phyloP scores from a whole-genome alignment of 768 basidiomycete genomes.

The Hygrocybe coccinea region DNA sequence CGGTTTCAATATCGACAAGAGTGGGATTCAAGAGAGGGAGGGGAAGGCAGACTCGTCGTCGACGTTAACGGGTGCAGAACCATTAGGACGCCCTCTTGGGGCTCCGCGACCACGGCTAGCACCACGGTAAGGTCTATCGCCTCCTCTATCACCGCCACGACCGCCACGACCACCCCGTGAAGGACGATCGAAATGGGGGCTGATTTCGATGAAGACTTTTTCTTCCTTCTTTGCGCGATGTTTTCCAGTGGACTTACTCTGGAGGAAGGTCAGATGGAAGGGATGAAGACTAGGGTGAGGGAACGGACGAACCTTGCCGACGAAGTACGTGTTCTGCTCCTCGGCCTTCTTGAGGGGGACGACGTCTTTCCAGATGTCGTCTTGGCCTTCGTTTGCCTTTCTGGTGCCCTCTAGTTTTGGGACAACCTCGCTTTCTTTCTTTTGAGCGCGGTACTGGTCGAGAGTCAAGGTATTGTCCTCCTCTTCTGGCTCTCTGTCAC shows the following conservation, averaged over 20 bases:
- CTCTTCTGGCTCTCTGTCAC: constrained; percentile 59
- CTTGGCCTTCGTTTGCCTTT: constrained; percentile 77
- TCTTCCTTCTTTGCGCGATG: constrained; percentile 76
- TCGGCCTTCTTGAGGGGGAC: constrained; percentile 62
- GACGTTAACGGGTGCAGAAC: constrained; percentile 53
- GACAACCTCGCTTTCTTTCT: constrained; percentile 59
- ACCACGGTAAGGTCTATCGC: constrained; percentile 41
- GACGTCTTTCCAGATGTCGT: constrained; percentile 68
- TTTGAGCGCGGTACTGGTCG: constrained; percentile 86
- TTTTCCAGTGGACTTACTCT: constrained; percentile 68
- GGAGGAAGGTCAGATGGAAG: constrained; percentile 9
- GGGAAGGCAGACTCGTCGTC: constrained; percentile 88
- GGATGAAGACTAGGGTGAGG: neutral
- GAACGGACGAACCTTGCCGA: constrained; percentile 69
- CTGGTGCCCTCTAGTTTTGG: constrained; percentile 76
- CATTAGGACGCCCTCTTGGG: constrained; percentile 43
- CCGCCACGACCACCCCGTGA: constrained; percentile 60
- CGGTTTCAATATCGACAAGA: neutral
- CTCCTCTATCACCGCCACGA: constrained; percentile 38
- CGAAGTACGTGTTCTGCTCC: constrained; percentile 76
- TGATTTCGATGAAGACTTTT: constrained; percentile 89
- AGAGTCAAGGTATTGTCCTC: constrained; percentile 92
- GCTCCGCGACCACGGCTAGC: constrained; percentile 27
- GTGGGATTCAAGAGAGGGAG: constrained; percentile 55
- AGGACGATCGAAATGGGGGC: constrained; percentile 82